Evolutionary conservation across 129 eudicot genomes (phyloP).

Genomic region (Glebionis coronaria): DNA sequence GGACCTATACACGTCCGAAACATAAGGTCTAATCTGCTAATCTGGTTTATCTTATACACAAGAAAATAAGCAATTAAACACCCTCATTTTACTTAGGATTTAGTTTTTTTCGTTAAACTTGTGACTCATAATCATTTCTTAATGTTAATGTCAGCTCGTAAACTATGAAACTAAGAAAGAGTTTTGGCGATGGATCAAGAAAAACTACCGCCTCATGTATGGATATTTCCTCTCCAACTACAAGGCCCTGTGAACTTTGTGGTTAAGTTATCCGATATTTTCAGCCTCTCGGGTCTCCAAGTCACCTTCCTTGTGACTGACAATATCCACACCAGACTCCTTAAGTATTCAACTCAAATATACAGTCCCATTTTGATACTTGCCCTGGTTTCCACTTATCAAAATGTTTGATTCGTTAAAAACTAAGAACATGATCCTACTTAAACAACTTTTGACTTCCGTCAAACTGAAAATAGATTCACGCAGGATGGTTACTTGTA

Average conservation of each 20-base stretch:
- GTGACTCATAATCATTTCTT: constrained; percentile 1
- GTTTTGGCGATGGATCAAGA: constrained; percentile 32
- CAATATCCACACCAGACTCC: constrained; percentile 45
- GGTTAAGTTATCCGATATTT: constrained; percentile 62
- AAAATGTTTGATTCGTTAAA: constrained; percentile 38
- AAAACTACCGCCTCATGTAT: constrained; percentile 47
- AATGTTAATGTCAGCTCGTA: constrained; percentile 10
- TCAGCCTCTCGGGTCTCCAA: constrained; percentile 45
- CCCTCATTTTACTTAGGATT: not conserved
- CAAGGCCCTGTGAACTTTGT: constrained; percentile 73
- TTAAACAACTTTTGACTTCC: constrained; percentile 38
- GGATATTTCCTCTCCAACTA: constrained; percentile 63
- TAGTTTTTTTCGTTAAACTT: not conserved
- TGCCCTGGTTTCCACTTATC: constrained; percentile 39
- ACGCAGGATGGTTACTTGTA: constrained; percentile 33
- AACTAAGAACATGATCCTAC: constrained; percentile 28
- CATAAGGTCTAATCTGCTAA: no score
- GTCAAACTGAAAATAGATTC: constrained; percentile 19
- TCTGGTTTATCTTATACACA: no score
- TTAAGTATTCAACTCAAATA: constrained; percentile 39
- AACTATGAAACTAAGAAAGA: not conserved
- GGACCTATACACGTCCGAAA: no score
- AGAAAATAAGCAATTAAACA: no score
- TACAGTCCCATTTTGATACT: constrained; percentile 36
- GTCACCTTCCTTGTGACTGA: constrained; percentile 62